These are phyloP conservation scores for Byssoonygena ceratinophila DNA, from an alignment of 2,329 filamentous ascomycete genomes.

Conservation along the genomic window DNA sequence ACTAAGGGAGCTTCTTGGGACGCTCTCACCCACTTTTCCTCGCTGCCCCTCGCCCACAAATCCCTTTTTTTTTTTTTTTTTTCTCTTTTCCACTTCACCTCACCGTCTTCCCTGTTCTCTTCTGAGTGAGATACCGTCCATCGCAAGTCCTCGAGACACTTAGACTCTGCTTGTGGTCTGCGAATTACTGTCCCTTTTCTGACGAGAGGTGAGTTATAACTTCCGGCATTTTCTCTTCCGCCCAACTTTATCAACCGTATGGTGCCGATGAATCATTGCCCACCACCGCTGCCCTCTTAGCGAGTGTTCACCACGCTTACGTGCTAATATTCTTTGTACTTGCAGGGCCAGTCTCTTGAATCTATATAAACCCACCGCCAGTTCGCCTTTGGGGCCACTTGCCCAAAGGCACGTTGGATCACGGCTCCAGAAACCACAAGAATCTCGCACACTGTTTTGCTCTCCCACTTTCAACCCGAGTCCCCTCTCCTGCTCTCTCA, in stretches of 20 bases:
- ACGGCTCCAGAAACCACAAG: conserved; percentile 32
- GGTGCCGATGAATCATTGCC: not conserved
- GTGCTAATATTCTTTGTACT: not conserved
- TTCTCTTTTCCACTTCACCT: not conserved
- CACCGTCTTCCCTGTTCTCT: conserved; percentile 3
- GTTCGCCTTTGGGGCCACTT: conserved; percentile 30
- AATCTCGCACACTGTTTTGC: conserved; percentile 7
- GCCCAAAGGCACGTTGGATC: conserved; percentile 32
- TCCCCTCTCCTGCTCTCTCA: conserved; percentile 13
- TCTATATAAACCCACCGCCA: conserved; percentile 7
- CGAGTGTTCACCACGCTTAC: not conserved
- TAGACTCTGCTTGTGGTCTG: not conserved
- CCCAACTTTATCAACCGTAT: not conserved
- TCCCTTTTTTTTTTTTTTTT: conserved; percentile 5
- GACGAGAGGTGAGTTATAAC: conserved; percentile 5
- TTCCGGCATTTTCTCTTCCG: not conserved
- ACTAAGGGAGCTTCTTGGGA: conserved; percentile 8
- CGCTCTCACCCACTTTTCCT: conserved; percentile 9
- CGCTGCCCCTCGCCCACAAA: conserved; percentile 11
- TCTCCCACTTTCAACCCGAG: conserved; percentile 3
- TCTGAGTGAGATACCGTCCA: not conserved
- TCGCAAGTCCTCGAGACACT: not conserved
- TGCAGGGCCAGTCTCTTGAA: not conserved
- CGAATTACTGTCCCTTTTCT: not conserved
- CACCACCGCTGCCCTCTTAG: not conserved